A percentile compares a stretch with the other conserved stretches of the same genome.
These are phyloP conservation scores for Fonsecaea erecta DNA, from an alignment of 2,329 filamentous ascomycete genomes.

Conservation along the genomic window DNA sequence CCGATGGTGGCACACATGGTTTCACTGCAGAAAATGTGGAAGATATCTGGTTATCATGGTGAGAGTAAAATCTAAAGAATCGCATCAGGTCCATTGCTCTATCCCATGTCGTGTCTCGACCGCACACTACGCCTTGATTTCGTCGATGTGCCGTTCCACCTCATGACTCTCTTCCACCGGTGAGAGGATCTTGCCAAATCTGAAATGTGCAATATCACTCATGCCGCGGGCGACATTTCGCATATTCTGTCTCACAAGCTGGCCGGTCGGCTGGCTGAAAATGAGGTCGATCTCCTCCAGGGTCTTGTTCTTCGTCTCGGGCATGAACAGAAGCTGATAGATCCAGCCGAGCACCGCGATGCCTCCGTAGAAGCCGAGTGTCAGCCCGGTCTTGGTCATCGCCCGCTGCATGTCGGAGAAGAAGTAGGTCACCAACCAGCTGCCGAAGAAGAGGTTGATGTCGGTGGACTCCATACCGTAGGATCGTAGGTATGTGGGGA, in stretches of 20 bases:
- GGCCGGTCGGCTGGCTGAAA: constrained; percentile 62
- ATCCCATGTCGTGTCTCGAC: neutral
- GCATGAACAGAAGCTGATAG: constrained; percentile 64
- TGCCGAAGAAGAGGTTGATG: constrained; percentile 70
- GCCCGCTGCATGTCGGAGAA: constrained; percentile 71
- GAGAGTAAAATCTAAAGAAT: neutral
- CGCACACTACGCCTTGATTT: neutral
- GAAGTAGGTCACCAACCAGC: constrained; percentile 77
- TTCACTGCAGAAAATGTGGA: neutral
- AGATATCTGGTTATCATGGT: neutral
- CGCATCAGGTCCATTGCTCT: neutral
- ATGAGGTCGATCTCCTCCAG: constrained; percentile 30
- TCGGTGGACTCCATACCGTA: constrained; percentile 76
- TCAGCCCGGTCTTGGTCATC: constrained; percentile 69
- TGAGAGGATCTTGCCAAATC: constrained; percentile 55
- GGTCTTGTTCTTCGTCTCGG: constrained; percentile 59
- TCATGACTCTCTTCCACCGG: constrained; percentile 36
- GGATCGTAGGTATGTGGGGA: constrained; percentile 71
- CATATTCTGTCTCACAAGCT: constrained; percentile 65
- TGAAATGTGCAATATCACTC: constrained; percentile 50
- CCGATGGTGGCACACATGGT: neutral
- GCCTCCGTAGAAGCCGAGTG: constrained; percentile 74
- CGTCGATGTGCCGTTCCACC: constrained; percentile 6
- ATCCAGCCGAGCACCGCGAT: constrained; percentile 72
- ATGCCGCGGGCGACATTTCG: constrained; percentile 52